Evolutionary conservation across 202 grass and related monocot species (phyloP).

Genomic region (Hordeum pubiflorum): DNA sequence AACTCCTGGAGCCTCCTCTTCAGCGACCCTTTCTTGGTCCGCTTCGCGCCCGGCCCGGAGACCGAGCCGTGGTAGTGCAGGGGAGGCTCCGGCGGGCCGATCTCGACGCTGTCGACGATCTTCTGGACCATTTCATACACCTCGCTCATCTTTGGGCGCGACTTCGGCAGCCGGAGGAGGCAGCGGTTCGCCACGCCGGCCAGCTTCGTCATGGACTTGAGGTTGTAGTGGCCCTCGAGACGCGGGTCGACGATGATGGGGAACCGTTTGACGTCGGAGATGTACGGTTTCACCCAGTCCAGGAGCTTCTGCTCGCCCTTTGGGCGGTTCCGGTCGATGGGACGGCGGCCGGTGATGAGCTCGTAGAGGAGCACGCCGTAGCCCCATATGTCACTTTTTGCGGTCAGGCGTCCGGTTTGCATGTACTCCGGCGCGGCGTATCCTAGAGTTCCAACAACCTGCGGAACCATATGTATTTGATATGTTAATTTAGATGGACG

Average conservation of each 20-base stretch:
- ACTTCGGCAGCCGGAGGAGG: constrained; percentile 55
- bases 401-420: constrained; percentile 81
- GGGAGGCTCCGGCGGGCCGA: constrained; percentile 50
- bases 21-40: constrained; percentile 39
- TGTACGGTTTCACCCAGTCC: constrained; percentile 91
- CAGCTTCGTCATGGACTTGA: constrained; percentile 66
- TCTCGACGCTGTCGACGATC: constrained; percentile 41
- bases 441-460: constrained; percentile 87
- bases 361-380: constrained; percentile 94
- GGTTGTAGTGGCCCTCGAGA: constrained; percentile 60
- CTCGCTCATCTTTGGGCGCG: constrained; percentile 92
- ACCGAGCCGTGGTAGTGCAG: constrained; percentile 36
- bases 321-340: constrained; percentile 77
- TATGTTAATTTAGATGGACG: background rate
- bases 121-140: constrained; percentile 71
- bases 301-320: constrained; percentile 87
- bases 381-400: constrained; percentile 89
- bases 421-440: constrained; percentile 95
- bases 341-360: constrained; percentile 74
- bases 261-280: constrained; percentile 52
- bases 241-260: constrained; percentile 77
- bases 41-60: background rate
- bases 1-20: constrained; percentile 52
- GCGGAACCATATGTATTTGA: background rate
- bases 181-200: constrained; percentile 72